These are phyloP conservation scores for Amaranthus cruentus DNA, from an alignment of 148 eudicot genomes.

Conservation along the genomic window DNA sequence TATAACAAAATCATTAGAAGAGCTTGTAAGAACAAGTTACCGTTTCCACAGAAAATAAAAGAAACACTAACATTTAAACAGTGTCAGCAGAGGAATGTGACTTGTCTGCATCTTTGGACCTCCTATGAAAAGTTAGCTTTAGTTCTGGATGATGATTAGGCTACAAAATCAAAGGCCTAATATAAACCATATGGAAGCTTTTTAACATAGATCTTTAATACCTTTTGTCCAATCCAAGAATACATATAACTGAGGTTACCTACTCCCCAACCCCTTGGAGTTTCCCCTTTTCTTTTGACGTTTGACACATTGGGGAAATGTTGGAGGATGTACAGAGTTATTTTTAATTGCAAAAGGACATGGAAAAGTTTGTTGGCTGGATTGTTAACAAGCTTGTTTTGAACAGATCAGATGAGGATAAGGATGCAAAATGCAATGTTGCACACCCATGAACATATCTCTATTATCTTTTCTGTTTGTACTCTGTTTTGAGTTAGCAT, in stretches of 20 bases:
- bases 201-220: neutral
- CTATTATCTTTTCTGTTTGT: too few species aligned
- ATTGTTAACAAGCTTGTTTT: neutral
- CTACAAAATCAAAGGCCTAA: neutral
- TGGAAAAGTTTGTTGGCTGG: neutral
- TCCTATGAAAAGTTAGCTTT: neutral
- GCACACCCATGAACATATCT: too few species aligned
- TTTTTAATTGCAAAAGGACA: neutral
- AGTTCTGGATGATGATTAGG: neutral
- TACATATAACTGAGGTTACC: constrained; percentile 8
- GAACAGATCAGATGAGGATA: neutral
- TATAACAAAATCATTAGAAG: neutral
- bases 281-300: too few species aligned
- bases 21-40: neutral
- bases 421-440: too few species aligned
- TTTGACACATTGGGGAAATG: too few species aligned
- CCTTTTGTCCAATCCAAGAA: neutral
- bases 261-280: too few species aligned
- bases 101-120: neutral
- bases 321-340: too few species aligned
- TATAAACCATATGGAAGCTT: neutral
- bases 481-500: too few species aligned
- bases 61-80: neutral
- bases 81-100: neutral
- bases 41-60: neutral